These are phyloP conservation scores for Emergomyces pasteurianus DNA, from an alignment of 2,329 filamentous ascomycete genomes.

Conservation along the genomic window DNA sequence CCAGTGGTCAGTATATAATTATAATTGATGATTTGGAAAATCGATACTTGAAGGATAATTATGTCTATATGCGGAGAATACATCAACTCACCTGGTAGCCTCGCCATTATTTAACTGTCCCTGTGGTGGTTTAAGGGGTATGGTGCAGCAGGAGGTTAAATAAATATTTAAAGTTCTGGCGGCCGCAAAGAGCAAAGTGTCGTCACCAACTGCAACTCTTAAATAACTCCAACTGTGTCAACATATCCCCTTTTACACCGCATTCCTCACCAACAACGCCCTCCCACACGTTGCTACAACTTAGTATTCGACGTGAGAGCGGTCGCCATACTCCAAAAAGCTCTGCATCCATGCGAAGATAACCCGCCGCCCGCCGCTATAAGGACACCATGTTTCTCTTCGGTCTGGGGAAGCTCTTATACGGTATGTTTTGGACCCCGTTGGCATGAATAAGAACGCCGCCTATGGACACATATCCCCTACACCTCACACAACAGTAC, in stretches of 20 bases:
- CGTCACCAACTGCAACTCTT: not conserved
- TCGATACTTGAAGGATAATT: not conserved
- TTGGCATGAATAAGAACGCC: not conserved
- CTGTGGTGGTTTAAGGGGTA: not conserved
- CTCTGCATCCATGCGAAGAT: slow-evolving; percentile 4
- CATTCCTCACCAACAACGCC: not conserved
- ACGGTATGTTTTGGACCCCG: slow-evolving; percentile 40
- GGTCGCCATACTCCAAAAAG: not conserved
- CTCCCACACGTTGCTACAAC: not conserved
- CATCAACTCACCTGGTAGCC: slow-evolving; percentile 5
- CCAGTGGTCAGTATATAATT: not conserved
- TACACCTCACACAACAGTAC: slow-evolving; percentile 11
- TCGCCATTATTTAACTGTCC: slow-evolving; percentile 6
- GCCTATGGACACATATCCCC: not conserved
- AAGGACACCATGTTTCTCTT: slow-evolving; percentile 54
- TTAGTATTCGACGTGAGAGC: not conserved
- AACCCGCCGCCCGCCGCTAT: slow-evolving; percentile 7
- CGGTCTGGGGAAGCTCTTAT: slow-evolving; percentile 58
- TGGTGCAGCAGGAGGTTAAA: not conserved
- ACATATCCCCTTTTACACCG: not conserved
- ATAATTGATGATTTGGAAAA: not conserved
- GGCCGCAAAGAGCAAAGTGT: not conserved
- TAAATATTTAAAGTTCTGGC: not conserved
- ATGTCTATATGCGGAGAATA: not conserved
- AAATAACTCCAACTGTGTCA: not conserved